phyloP scores from a whole-genome alignment of 306 rosid species.

The Cucumis hystrix region DNA sequence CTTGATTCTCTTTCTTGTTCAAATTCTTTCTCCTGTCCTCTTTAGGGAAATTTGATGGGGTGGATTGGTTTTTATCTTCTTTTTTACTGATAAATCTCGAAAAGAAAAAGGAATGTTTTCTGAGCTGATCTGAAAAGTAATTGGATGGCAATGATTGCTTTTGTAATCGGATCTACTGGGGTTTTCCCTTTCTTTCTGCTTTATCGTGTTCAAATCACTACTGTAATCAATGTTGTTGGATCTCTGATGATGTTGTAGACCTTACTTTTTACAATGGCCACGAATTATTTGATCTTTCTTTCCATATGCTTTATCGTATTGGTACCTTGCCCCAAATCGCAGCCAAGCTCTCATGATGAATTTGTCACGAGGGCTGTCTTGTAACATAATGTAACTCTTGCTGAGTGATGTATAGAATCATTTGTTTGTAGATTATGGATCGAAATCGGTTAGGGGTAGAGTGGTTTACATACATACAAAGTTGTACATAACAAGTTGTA shows the following conservation, averaged over 20 bases:
- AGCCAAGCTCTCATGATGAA: background rate
- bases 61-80: background rate
- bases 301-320: background rate
- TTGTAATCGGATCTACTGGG: background rate
- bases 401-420: background rate
- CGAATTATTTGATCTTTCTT: background rate
- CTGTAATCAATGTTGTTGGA: background rate
- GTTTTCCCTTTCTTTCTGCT: background rate
- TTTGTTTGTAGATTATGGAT: background rate
- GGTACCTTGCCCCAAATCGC: background rate
- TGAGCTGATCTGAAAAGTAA: background rate
- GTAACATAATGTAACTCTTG: background rate
- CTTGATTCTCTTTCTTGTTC: background rate
- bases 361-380: background rate
- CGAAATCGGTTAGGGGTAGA: background rate
- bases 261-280: background rate
- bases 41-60: conserved; percentile 1
- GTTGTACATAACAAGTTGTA: background rate
- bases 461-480: background rate
- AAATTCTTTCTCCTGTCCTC: background rate
- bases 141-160: conserved; percentile 1
- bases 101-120: background rate
- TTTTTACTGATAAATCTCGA: background rate
- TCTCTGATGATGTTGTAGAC: background rate
- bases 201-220: background rate